Base-by-base conservation (phyloP, 805 yeast genomes). In the Candida parachauliodes region DNA sequence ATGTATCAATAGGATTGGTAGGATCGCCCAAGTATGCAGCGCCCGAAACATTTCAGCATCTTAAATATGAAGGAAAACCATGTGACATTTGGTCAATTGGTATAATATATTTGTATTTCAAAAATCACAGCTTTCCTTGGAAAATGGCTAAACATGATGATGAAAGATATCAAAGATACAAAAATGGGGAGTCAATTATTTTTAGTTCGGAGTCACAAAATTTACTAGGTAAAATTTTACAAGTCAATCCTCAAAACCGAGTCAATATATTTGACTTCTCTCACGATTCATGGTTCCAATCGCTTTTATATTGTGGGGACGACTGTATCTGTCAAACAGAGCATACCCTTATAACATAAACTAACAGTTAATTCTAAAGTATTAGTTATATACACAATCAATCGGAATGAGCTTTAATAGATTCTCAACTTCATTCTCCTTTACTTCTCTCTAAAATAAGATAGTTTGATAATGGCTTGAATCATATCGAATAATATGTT, bases 71-170 rank as follows among this genome's bases (percentile, higher is more conserved):
- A 37, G 72, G 76, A 0, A 53, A 47, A 32, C 50, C 52, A 16
- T 58, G 63, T 8, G 80, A 76, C 44, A 48, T 72, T 8, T 76
- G 81, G 81, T 65, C 77, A 0, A 42, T 73, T 14, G 81, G 77
- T 2, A 58, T 74, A 2, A 52, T 74, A 1, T 46, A 70, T 12
- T 59, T 56, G 37, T 65, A 55, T 37, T 32, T 72, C 17, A 9
- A 53, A 10, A 46, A 50, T 17, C 38, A 47, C 9, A 45, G 43
- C n/a, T 65, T 62, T 28, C 78, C 79, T 2, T 77, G 83, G 83
- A 59, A 55, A 34, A 43, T 53, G 12, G 78, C 81, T 0, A 49
- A 50, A 19, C 44, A 47, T 15, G 50, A 58, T 18, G 71, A 68
- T 36, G 30, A 35, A 7, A 46, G 42, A 5, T 68, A 39, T 43